Percentiles rank a stretch among this genome's conserved stretches.
Evolutionary conservation across 1,284 basidiomycete genomes (phyloP).

Genomic region (Pascua sp.): DNA sequence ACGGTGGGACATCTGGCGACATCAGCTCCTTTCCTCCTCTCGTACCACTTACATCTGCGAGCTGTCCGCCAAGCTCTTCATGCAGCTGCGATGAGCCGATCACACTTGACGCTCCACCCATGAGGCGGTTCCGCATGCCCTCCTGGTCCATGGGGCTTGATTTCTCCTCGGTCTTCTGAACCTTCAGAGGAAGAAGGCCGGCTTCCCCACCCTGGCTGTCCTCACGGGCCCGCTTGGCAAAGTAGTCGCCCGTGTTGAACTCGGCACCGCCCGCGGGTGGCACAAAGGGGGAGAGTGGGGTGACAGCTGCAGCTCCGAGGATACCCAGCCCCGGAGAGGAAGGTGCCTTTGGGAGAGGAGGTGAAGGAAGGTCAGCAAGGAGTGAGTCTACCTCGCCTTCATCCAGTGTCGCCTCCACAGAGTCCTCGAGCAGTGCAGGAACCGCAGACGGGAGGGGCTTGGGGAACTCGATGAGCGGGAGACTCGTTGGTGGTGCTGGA

Average conservation of each 20-base stretch:
- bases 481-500: constrained; percentile 7
- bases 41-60: constrained; percentile 42
- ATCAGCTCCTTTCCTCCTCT: not conserved
- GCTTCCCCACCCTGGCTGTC: constrained; percentile 28
- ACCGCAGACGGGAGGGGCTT: constrained; percentile 5
- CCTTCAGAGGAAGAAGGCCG: constrained; percentile 34
- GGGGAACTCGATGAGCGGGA: constrained; percentile 14
- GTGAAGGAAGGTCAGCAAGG: constrained; percentile 2
- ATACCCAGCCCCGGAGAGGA: constrained; percentile 2
- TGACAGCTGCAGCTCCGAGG: not conserved
- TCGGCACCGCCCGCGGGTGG: not conserved
- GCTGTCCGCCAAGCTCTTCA: constrained; percentile 49
- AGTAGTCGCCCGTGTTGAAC: constrained; percentile 27
- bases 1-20: constrained; percentile 47
- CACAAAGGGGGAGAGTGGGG: not conserved
- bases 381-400: constrained; percentile 7
- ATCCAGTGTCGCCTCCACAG: constrained; percentile 6
- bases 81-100: constrained; percentile 44
- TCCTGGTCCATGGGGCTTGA: constrained; percentile 7
- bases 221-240: constrained; percentile 26
- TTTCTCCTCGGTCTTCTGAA: not conserved
- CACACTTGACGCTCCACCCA: constrained; percentile 6
- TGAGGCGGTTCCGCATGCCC: constrained; percentile 16
- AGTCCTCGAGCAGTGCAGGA: constrained; percentile 11
- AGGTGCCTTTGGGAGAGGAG: not conserved